Evolutionary conservation across 495 filamentous ascomycete genomes (phyloP), one percentile per base, ranked within the genome.

Genomic region (Aspergillus ostianus): DNA sequence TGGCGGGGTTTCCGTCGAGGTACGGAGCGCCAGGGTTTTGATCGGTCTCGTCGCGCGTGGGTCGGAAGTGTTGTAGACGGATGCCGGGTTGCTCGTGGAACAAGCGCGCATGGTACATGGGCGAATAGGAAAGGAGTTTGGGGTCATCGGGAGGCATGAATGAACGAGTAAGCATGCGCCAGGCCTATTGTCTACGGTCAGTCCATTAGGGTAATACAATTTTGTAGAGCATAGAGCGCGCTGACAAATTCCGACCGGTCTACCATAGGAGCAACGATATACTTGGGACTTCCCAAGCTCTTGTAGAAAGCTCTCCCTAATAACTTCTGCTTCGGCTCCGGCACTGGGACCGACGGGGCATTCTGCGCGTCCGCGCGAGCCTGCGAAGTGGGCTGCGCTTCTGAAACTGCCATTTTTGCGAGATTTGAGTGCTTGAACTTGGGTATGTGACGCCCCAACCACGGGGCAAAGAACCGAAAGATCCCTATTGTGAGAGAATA

Each of bases 161-260:
- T 27, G 92, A 96, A 70, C 93, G 87, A 54, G 90, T 90, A 62
- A 98, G 86, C 81, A 96, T 87, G 62, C 94, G 90, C 94, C 94
- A 97, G 67, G 92, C 93, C 92, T 96, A 48, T 20, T 51, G 21
- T 17, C 3, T 55, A 56, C 26, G 10, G 58, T 78, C 50, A 70
- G 70, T 58, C 29, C 21, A n/a, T 48, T 57, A 18, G 5, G 2
- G 27, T 9, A 41, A 20, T 19, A 19, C 15, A 15, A 12, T 13
- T 47, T 36, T 36, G 4, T 2, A 36, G 20, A 50, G 48, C 9
- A 58, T 15, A 26, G 27, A 62, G 57, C 56, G 29, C 41, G 78
- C 87, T 60, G 80, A 97, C 93, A 77, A 97, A 96, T 78, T 98
- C 95, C 4, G 92, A 96, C 69, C 97, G 89, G 64, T 98, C 94